Evolutionary conservation across 768 basidiomycete genomes (phyloP).

Genomic region (Phanerochaete sordida): DNA sequence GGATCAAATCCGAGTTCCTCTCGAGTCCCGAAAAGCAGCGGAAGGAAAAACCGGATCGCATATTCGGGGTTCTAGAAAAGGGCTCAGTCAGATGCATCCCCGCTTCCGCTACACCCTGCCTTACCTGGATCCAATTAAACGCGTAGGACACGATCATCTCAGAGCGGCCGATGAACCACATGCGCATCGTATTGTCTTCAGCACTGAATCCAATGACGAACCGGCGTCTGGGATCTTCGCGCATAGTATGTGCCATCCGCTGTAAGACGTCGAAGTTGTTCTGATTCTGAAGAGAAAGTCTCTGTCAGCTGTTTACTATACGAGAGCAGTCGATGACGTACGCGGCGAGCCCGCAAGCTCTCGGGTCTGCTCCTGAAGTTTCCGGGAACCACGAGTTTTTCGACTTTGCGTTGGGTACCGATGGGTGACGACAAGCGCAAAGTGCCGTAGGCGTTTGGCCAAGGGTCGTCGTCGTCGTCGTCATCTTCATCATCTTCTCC

Average conservation of each 20-base stretch:
- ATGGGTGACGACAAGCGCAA: too few relatives aligned
- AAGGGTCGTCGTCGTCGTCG: too few relatives aligned
- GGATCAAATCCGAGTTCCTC: neutral
- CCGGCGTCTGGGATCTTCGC: constrained; percentile 22
- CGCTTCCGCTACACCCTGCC: neutral
- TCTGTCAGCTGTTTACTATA: too few relatives aligned
- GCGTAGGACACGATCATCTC: constrained; percentile 13
- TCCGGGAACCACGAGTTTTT: too few relatives aligned
- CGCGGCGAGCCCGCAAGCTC: too few relatives aligned
- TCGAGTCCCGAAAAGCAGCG: neutral
- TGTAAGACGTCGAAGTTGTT: too few relatives aligned
- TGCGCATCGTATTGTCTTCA: constrained; percentile 20
- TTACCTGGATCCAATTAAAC: constrained; percentile 15
- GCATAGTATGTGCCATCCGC: constrained; percentile 28
- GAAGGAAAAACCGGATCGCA: neutral
- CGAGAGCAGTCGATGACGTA: too few relatives aligned
- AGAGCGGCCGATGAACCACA: constrained; percentile 28
- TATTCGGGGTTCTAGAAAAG: neutral
- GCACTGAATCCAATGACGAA: constrained; percentile 27
- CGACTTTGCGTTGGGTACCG: too few relatives aligned
- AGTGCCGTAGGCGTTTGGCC: too few relatives aligned
- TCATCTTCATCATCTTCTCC: too few relatives aligned
- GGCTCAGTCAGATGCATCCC: neutral
- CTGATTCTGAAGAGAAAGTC: too few relatives aligned
- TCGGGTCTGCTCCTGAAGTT: too few relatives aligned